Percentiles rank a stretch among this genome's conserved stretches.
These are phyloP conservation scores for Stenogyne calaminthoides DNA, from an alignment of 305 asterid genomes.

Conservation along the genomic window DNA sequence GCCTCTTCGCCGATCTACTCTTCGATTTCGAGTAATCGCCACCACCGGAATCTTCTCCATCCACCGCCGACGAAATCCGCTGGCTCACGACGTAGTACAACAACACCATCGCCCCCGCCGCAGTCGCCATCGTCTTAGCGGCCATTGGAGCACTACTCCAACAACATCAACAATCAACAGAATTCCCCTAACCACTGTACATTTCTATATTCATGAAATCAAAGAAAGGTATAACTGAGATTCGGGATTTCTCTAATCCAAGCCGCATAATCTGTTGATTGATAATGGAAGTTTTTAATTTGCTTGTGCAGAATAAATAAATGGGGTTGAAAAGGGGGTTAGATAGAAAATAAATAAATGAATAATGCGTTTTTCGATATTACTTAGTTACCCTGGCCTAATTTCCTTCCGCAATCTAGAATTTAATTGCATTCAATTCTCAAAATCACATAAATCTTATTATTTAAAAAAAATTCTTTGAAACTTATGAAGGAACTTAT, in stretches of 20 bases:
- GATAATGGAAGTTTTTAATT: background rate
- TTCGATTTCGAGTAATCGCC: constrained; percentile 56
- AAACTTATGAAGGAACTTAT: too few species aligned
- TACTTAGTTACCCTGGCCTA: constrained; percentile 24
- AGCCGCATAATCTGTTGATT: constrained; percentile 15
- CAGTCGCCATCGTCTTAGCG: constrained; percentile 82
- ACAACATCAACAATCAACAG: constrained; percentile 21
- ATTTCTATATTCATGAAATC: constrained; percentile 16
- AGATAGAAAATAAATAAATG: constrained; percentile 8
- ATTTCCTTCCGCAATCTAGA: too few species aligned
- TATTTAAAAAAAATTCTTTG: too few species aligned
- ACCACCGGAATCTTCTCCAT: constrained; percentile 42
- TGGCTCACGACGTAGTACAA: constrained; percentile 73
- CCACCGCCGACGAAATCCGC: constrained; percentile 44
- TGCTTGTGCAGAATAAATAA: constrained; percentile 1
- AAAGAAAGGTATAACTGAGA: constrained; percentile 18
- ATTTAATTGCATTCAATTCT: too few species aligned
- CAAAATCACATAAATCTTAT: too few species aligned
- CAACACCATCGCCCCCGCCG: constrained; percentile 77
- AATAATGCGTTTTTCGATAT: background rate
- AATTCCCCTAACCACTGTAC: constrained; percentile 22
- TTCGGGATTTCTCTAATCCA: background rate
- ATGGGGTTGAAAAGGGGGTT: constrained; percentile 28
- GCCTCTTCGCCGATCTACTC: constrained; percentile 61
- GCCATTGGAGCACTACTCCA: constrained; percentile 57